Evolutionary conservation across 306 rosid genomes (phyloP), one percentile per base, ranked within the genome.

Genomic region (Pterocarpus macrocarpus): DNA sequence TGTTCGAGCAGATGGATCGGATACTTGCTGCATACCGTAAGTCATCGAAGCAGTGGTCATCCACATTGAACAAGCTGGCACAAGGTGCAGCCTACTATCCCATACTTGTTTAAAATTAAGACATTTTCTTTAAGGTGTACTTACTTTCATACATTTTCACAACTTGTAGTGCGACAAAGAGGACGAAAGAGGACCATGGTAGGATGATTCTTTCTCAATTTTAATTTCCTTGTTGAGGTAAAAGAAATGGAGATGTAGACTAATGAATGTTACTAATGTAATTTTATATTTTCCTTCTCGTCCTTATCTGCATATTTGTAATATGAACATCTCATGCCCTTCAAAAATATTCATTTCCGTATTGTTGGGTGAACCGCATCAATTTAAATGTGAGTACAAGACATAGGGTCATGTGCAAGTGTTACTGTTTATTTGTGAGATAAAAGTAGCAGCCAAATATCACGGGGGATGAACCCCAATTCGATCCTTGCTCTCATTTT

Each of bases 161-260:
- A n/a, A 80, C 64, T 71, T 80, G 71, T 85, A 94, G 97, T 92
- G 89, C 87, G 98, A 74, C 94, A 92, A 83, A 89, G 97, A 85
- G 95, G 98, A 69, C 89, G 94, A 44, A 92, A 94, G 90, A 91
- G 94, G 88, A 92, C 97, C 82, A 94, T 94, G 98, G 92, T 94
- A 79, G 98, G 97, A 82, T 93, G 87, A 87, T 71, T 77, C 81
- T 69, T 53, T 52, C 13, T 57, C 50, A 14, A 63, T 65, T 62
- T 71, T 76, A 66, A 65, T 16, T 64, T 75, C 62, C 12, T 35
- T 4, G 5, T 32, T 16, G 75, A 53, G 67, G 82, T 81, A 41
- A 43, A 11, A 58, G 52, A 63, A 32, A 22, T 58, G 44, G 44
- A 15, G 76, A 69, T 13, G 79, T 38, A 53, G 44, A 44, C 22